Evolutionary conservation across 2,329 filamentous ascomycete genomes (phyloP).

Genomic region (Monosporascus sp.): DNA sequence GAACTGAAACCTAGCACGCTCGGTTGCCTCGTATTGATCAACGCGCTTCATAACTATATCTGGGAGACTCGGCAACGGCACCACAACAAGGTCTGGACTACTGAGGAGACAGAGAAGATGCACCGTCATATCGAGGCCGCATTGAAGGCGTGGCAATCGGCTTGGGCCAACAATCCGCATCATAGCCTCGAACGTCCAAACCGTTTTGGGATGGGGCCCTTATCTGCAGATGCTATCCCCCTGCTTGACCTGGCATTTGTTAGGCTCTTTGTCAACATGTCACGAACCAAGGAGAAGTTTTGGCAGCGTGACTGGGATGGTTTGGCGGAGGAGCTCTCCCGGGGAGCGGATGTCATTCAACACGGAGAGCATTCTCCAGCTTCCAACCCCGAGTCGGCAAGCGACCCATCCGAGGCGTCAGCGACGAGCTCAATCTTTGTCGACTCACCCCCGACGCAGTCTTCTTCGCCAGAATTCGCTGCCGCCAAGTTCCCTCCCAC

Average conservation of each 20-base stretch:
- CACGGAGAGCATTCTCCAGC: conserved; percentile 61
- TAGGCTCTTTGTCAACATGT: conserved; percentile 87
- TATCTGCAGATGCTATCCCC: conserved; percentile 87
- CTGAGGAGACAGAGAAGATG: conserved; percentile 91
- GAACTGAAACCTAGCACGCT: conserved; percentile 82
- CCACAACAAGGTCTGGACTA: conserved; percentile 82
- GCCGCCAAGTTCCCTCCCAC: conserved; percentile 31
- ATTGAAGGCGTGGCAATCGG: conserved; percentile 87
- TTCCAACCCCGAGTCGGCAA: conserved; percentile 41
- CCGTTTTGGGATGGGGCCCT: conserved; percentile 71
- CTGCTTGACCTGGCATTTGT: conserved; percentile 89
- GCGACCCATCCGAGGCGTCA: conserved; percentile 43
- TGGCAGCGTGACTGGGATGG: conserved; percentile 92
- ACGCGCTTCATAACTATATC: conserved; percentile 94
- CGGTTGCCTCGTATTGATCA: conserved; percentile 85
- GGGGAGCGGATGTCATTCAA: conserved; percentile 69
- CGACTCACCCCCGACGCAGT: conserved; percentile 48
- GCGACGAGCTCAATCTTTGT: conserved; percentile 41
- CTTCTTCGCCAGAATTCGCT: conserved; percentile 43
- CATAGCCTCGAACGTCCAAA: conserved; percentile 83
- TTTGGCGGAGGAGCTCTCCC: conserved; percentile 81
- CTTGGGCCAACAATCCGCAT: conserved; percentile 81
- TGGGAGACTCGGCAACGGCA: conserved; percentile 95
- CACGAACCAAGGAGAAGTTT: conserved; percentile 84
- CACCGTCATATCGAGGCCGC: conserved; percentile 92